These are phyloP conservation scores for Blastobotrys niveus DNA, from an alignment of 1,139 yeast genomes.

Conservation along the genomic window DNA sequence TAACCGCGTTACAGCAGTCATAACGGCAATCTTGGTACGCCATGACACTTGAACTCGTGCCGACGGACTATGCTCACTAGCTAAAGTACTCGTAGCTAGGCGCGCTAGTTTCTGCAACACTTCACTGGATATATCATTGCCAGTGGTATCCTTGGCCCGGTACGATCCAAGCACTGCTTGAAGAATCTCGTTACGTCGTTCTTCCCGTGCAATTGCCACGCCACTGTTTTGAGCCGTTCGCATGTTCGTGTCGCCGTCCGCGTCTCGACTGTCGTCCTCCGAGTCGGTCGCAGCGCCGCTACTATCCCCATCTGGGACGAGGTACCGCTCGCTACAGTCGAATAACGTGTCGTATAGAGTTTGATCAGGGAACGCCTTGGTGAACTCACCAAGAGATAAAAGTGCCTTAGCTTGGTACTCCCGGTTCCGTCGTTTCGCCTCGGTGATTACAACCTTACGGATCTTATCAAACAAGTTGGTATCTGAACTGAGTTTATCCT, in stretches of 20 bases:
- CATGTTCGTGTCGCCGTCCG: constrained; percentile 24
- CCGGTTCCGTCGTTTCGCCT: constrained; percentile 62
- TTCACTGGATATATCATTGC: constrained; percentile 2
- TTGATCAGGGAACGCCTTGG: constrained; percentile 28
- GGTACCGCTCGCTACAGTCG: constrained; percentile 32
- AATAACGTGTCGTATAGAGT: constrained; percentile 34
- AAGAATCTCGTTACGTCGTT: constrained; percentile 35
- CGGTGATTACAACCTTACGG: constrained; percentile 33
- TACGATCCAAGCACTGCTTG: constrained; percentile 25
- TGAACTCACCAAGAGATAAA: constrained; percentile 26
- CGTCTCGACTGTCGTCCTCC: constrained; percentile 27
- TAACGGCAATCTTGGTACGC: constrained; percentile 48
- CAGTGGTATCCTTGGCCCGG: constrained; percentile 14
- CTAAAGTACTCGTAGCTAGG: constrained; percentile 1
- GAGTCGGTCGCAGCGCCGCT: constrained; percentile 19
- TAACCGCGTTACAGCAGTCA: constrained; percentile 7
- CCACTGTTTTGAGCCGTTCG: constrained; percentile 18
- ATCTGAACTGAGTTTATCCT: constrained; percentile 24
- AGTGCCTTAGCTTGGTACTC: constrained; percentile 47
- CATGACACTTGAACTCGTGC: constrained; percentile 40
- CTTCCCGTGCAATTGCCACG: constrained; percentile 35
- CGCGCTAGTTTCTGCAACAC: constrained; percentile 8
- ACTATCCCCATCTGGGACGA: constrained; percentile 17
- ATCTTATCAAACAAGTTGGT: constrained; percentile 17
- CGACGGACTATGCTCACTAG: neutral